Evolutionary conservation across 768 basidiomycete species (phyloP).

Genomic region (Postia placenta): DNA sequence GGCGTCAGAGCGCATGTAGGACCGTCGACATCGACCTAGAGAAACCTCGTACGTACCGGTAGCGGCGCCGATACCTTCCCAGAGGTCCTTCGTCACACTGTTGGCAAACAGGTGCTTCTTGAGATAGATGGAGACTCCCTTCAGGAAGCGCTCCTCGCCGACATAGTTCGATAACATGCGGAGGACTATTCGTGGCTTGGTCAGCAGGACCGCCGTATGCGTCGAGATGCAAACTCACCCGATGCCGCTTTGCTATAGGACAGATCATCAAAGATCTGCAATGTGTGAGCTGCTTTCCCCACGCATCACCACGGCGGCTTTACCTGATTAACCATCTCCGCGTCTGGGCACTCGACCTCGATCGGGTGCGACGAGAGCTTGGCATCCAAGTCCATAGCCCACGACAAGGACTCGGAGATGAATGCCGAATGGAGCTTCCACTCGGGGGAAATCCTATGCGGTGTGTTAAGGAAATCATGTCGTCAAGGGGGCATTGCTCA

Average conservation of each 20-base stretch:
- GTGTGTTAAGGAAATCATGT: too few relatives aligned
- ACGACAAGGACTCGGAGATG: slow-evolving; percentile 65
- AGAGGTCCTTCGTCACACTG: slow-evolving; percentile 80
- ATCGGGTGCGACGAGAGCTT: slow-evolving; percentile 90
- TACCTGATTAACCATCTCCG: slow-evolving; percentile 77
- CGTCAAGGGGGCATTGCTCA: too few relatives aligned
- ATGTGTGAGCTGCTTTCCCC: too few relatives aligned
- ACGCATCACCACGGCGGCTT: too few relatives aligned
- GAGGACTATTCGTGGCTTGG: too few relatives aligned
- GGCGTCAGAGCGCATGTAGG: too few relatives aligned
- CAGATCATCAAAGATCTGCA: slow-evolving; percentile 81
- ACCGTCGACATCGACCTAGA: too few relatives aligned
- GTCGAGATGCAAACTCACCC: too few relatives aligned
- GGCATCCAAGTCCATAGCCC: slow-evolving; percentile 79
- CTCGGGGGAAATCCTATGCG: slow-evolving; percentile 65
- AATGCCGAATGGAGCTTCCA: slow-evolving; percentile 85
- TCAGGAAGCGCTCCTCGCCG: slow-evolving; percentile 83
- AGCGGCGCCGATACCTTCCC: slow-evolving; percentile 76
- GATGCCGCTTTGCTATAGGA: slow-evolving; percentile 86
- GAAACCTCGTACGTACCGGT: slow-evolving; percentile 53
- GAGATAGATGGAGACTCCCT: slow-evolving; percentile 87
- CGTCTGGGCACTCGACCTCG: slow-evolving; percentile 88
- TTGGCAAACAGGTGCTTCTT: slow-evolving; percentile 84
- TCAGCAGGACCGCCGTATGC: too few relatives aligned
- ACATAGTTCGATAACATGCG: slow-evolving; percentile 90